Base-by-base conservation (phyloP, 768 basidiomycete genomes). In the Mycena capillaripes region DNA sequence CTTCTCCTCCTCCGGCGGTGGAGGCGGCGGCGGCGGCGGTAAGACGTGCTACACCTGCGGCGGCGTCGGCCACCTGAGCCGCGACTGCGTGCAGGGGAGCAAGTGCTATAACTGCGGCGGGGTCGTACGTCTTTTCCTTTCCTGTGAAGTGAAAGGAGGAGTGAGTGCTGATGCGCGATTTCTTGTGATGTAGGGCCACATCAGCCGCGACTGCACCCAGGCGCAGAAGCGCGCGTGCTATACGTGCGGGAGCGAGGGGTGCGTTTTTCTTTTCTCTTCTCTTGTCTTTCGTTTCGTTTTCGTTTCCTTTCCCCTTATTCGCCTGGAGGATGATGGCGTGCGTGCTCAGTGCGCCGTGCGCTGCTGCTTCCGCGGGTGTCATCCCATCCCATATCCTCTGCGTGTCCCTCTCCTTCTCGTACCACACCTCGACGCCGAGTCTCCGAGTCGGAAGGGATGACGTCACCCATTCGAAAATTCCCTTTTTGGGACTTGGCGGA, bases 101-200 rank as follows among this genome's bases (percentile, higher is more conserved):
- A 96, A 95, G 79, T 96, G 95, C 83, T 96, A 95, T 84, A 96
- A 96, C 82, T 96, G 95, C 83, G 89, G 88, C 46, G 90, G 88
- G 56, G 82, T 89, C 65, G 95, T 95, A 72, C 78, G 93, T 89
- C 21, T 29, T 38, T 38, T 17, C 42, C 46, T 64, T 38, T 10
- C 44, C 48, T 65, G 16, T 4, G 32, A 30, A 14, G n/a, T 2
- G 1, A 21, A 6, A 14, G 10, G 2, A 16, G 50, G 7, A 29
- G 12, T 14, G 16, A 29, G 29, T n/a, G n/a, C n/a, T n/a, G n/a
- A n/a, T n/a, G n/a, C n/a, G n/a, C n/a, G n/a, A n/a, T n/a, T n/a
- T n/a, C n/a, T n/a, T n/a, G n/a, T n/a, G n/a, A n/a, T n/a, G 42
- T 75, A 93, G 92, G 95, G 95, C 34, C 95, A 97, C 79, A 94